Conservation (phyloP, 129 eudicot genomes). For the Flaveria sonorensis region DNA sequence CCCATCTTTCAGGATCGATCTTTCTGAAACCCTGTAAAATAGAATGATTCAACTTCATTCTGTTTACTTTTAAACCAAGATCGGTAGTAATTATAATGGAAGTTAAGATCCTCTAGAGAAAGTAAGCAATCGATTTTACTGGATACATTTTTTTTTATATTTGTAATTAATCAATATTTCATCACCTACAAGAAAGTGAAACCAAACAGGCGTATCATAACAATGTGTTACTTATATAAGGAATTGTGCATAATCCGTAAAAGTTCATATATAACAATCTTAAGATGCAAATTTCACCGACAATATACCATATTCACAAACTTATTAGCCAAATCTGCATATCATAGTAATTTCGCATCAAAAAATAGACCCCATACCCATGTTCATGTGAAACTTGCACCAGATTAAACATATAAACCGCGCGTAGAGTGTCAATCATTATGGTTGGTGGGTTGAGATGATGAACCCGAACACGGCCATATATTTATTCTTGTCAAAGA, state of each 20-base stretch:
- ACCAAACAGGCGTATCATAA: not conserved
- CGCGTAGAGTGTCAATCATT: not conserved
- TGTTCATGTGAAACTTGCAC: conserved; percentile 21
- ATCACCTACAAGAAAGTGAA: not conserved
- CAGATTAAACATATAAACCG: not conserved
- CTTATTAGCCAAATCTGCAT: not conserved
- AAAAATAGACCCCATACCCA: not conserved
- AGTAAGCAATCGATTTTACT: not conserved
- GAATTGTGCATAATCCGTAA: not conserved
- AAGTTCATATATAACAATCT: not conserved
- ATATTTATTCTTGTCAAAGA: not conserved
- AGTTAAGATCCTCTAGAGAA: not conserved
- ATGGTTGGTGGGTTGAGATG: not conserved
- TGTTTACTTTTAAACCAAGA: not conserved
- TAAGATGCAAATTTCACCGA: not conserved
- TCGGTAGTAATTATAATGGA: not conserved
- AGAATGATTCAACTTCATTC: not conserved
- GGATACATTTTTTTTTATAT: no score
- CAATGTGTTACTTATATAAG: not conserved
- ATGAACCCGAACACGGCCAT: not conserved
- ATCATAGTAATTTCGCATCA: not conserved
- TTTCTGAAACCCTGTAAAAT: conserved; percentile 78
- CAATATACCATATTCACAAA: not conserved
- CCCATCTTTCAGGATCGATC: conserved; percentile 97
- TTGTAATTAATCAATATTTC: no score